Conservation (phyloP, 2,329 filamentous ascomycete species). For the Neofusicoccum parvum region DNA sequence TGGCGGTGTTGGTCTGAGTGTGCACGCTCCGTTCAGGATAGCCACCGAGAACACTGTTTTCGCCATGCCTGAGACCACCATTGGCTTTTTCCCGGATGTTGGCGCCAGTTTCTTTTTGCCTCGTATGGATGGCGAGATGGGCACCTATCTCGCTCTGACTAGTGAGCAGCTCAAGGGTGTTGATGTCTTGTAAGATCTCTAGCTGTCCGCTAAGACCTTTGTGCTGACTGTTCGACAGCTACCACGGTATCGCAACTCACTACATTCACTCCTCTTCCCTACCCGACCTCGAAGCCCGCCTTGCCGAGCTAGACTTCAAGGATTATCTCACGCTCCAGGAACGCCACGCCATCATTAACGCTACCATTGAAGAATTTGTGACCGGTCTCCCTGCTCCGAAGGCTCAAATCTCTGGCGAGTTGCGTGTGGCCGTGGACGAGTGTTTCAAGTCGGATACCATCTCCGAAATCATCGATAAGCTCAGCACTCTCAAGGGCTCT, state of each 20-base stretch:
- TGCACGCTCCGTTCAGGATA: slow-evolving; percentile 94
- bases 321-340: slow-evolving; percentile 68
- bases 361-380: slow-evolving; percentile 87
- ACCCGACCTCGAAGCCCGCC: slow-evolving; percentile 75
- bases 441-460: slow-evolving; percentile 58
- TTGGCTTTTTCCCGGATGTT: slow-evolving; percentile 98
- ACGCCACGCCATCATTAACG: slow-evolving; percentile 74
- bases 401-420: slow-evolving; percentile 61
- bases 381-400: slow-evolving; percentile 73
- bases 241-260: slow-evolving; percentile 90
- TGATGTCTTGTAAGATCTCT: slow-evolving; percentile 64
- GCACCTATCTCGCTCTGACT: slow-evolving; percentile 91
- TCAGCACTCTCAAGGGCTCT: slow-evolving; percentile 52
- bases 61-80: slow-evolving; percentile 97
- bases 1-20: slow-evolving; percentile 88
- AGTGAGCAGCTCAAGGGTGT: slow-evolving; percentile 80
- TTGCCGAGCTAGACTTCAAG: slow-evolving; percentile 85
- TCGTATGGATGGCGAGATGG: slow-evolving; percentile 80
- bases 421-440: slow-evolving; percentile 81
- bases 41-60: slow-evolving; percentile 95
- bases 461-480: slow-evolving; percentile 68
- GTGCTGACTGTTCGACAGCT: slow-evolving; percentile 41
- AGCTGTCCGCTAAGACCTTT: not conserved
- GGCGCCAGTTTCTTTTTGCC: slow-evolving; percentile 96
- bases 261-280: slow-evolving; percentile 91